Base-by-base conservation (phyloP, 495 filamentous ascomycete genomes). In the Penicillium cosmopolitanum region DNA sequence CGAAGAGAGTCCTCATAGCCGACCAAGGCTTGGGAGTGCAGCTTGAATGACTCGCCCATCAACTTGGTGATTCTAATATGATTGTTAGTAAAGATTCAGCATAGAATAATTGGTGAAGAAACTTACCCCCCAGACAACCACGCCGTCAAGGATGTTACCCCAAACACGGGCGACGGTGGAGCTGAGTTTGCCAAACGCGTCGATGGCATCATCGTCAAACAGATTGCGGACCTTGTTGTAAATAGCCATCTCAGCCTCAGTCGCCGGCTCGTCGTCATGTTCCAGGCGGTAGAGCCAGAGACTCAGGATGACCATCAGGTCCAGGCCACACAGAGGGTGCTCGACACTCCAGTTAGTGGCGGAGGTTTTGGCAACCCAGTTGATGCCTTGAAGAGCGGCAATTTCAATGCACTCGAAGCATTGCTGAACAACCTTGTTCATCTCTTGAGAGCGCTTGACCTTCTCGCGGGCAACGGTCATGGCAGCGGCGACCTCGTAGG, bases 341-440 rank as follows among this genome's bases (percentile, higher is more conserved):
- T 98, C 95, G 48, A 98, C 89, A 77, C 95, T 98, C 95, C 95
- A 98, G 80, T 98, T 98, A 53, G 95, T 96, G 50, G 95, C 92
- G 54, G 92, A 96, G 21, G 93, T 97, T 67, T 93, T 86, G 7
- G 96, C 95, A 50, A 98, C 94, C 95, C 95, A 98, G 72, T 95
- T 93, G 66, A 98, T 96, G 61, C 93, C 95, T 70, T 96, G 92
- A 53, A 90, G 74, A 44, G 96, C 95, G 6, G 95, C 94, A 55
- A 96, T 96, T 75, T 98, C 94, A 71, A 98, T 93, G 80, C 93
- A 98, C 75, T 97, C 91, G 75, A 94, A 97, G 76, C 96, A 98
- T 71, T 96, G 92, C 67, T 97, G 88, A 50, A 98, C 96, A 66
- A 98, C 93, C 76, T 96, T 96, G 80, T 96, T 90, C 95, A 98